These are phyloP conservation scores for Rhypophila decipiens DNA, from an alignment of 495 filamentous ascomycete genomes.

Conservation along the genomic window DNA sequence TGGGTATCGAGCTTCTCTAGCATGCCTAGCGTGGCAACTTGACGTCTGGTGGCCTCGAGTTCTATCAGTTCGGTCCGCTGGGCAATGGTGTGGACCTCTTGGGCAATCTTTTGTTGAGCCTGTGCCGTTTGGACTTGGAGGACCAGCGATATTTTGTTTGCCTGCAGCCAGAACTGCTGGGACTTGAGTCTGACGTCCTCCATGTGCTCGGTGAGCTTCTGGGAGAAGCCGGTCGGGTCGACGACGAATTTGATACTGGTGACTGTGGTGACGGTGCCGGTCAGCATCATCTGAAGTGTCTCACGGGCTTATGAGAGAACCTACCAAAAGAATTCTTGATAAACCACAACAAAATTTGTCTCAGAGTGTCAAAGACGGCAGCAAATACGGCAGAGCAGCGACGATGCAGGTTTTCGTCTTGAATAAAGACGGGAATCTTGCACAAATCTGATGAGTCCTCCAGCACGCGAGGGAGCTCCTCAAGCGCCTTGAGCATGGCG, in stretches of 20 bases:
- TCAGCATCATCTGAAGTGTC: too few species aligned
- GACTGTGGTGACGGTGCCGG: too few species aligned
- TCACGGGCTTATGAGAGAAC: neutral
- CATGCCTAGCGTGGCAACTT: too few species aligned
- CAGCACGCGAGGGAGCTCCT: constrained; percentile 12
- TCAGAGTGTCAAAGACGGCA: constrained; percentile 5
- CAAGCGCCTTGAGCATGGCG: constrained; percentile 14
- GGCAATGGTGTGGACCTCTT: neutral
- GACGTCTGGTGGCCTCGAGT: too few species aligned
- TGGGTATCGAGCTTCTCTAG: too few species aligned
- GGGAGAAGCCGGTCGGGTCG: constrained; percentile 8
- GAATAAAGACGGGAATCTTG: neutral
- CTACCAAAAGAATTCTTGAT: constrained; percentile 11
- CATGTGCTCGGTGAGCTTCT: constrained; percentile 5
- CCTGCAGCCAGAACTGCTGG: constrained; percentile 5
- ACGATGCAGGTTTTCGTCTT: constrained; percentile 14
- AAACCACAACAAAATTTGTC: constrained; percentile 16
- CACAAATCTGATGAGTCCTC: constrained; percentile 6
- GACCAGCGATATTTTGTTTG: too few species aligned
- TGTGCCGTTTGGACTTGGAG: too few species aligned
- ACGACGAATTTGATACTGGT: neutral
- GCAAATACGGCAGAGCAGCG: constrained; percentile 11
- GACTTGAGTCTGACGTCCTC: constrained; percentile 6
- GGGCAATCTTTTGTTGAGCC: too few species aligned
- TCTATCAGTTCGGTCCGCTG: neutral